phyloP scores from a whole-genome alignment of 202 grass and related monocot species.

The Cymbopogon flexuosus region DNA sequence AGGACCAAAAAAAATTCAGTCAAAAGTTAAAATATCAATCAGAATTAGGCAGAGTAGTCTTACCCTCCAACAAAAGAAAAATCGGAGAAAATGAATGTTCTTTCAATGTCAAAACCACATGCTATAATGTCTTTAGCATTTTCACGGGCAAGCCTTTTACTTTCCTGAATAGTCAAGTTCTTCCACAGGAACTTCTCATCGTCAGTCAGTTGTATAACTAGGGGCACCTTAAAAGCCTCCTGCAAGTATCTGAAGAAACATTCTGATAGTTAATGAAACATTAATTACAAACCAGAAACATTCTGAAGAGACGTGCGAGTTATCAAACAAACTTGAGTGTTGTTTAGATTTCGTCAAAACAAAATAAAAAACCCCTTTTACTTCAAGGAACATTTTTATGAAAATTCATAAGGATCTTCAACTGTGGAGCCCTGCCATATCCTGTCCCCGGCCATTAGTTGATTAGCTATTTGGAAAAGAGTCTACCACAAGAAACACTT shows the following conservation, averaged over 20 bases:
- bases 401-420: not conserved
- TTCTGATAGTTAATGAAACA: not conserved
- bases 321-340: not conserved
- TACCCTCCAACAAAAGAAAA: constrained; percentile 83
- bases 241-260: constrained; percentile 71
- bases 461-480: not conserved
- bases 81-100: constrained; percentile 89
- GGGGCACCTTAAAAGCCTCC: constrained; percentile 86
- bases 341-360: not conserved
- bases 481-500: not conserved
- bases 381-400: not conserved
- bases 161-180: constrained; percentile 69
- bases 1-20: not conserved
- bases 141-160: constrained; percentile 80
- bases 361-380: not conserved
- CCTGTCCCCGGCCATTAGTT: not conserved
- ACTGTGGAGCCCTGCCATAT: not conserved
- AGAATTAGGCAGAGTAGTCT: constrained; percentile 2
- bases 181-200: constrained; percentile 94
- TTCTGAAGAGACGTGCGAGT: too few species aligned
- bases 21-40: not conserved
- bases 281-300: not conserved
- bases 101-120: constrained; percentile 80
- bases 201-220: constrained; percentile 97
- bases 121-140: constrained; percentile 99